phyloP scores from a whole-genome alignment of 2,329 filamentous ascomycete genomes.

The Cladosporium halotolerans region DNA sequence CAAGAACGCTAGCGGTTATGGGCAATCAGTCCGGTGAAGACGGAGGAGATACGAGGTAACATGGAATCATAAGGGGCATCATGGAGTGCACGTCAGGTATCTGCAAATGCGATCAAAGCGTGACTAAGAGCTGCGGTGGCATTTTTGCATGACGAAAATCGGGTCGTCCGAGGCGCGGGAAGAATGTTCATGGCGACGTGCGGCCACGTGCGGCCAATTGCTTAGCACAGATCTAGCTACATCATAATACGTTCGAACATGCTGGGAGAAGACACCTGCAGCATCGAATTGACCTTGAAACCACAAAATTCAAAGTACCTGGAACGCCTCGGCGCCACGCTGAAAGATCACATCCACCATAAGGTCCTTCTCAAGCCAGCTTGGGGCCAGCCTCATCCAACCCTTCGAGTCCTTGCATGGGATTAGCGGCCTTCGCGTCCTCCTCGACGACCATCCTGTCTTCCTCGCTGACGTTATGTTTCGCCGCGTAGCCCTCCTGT shows the following conservation, averaged over 20 bases:
- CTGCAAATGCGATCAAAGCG: too few species aligned
- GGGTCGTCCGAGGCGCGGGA: not conserved
- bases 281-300: not conserved
- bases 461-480: constrained; percentile 78
- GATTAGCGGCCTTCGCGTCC: constrained; percentile 61
- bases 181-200: too few species aligned
- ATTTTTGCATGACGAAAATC: not conserved
- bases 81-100: too few species aligned
- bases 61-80: not conserved
- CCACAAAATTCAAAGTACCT: not conserved
- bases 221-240: too few species aligned
- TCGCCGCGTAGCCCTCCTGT: constrained; percentile 88
- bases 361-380: constrained; percentile 50
- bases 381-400: constrained; percentile 92
- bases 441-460: constrained; percentile 56
- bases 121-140: not conserved
- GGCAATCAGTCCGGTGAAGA: constrained; percentile 7
- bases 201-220: too few species aligned
- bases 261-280: too few species aligned
- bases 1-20: constrained; percentile 12
- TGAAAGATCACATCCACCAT: not conserved
- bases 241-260: too few species aligned
- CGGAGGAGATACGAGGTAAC: not conserved
- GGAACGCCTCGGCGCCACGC: constrained; percentile 3
- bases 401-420: constrained; percentile 92